Evolutionary conservation across 495 filamentous ascomycete genomes (phyloP).

Genomic region (Evernia prunastri): DNA sequence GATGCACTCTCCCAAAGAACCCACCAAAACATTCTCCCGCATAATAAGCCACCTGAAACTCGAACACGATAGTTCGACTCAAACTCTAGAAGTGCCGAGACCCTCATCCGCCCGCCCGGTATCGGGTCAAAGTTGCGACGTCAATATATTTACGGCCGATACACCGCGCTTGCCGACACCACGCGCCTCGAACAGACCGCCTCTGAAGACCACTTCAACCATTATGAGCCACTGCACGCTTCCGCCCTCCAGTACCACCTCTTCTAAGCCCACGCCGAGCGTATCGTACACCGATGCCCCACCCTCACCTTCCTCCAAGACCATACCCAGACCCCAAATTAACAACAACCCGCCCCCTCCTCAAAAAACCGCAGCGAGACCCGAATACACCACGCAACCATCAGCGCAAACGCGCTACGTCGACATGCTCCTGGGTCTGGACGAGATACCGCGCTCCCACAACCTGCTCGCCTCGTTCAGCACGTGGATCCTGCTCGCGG

Average conservation of each 20-base stretch:
- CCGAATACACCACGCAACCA: neutral
- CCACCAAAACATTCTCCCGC: neutral
- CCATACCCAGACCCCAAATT: constrained; percentile 19
- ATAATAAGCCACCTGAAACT: neutral
- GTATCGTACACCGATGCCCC: neutral
- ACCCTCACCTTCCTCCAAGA: neutral
- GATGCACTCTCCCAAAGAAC: neutral
- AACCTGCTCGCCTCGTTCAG: constrained; percentile 31
- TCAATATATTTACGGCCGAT: neutral
- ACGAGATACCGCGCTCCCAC: constrained; percentile 28
- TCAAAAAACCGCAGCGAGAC: neutral
- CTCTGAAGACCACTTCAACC: neutral
- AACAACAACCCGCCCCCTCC: neutral
- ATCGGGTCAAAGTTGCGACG: neutral
- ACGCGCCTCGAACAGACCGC: neutral
- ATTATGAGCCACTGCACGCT: constrained; percentile 1
- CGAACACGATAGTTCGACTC: neutral
- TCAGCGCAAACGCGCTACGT: constrained; percentile 23
- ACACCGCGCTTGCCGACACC: neutral
- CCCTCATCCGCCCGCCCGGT: neutral
- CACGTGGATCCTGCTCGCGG: constrained; percentile 34
- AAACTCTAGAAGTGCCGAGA: neutral
- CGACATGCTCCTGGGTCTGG: constrained; percentile 30
- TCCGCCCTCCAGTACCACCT: neutral
- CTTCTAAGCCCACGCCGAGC: neutral